Evolutionary conservation across 805 yeast genomes (phyloP).

Genomic region (Teunomyces tritomae): DNA sequence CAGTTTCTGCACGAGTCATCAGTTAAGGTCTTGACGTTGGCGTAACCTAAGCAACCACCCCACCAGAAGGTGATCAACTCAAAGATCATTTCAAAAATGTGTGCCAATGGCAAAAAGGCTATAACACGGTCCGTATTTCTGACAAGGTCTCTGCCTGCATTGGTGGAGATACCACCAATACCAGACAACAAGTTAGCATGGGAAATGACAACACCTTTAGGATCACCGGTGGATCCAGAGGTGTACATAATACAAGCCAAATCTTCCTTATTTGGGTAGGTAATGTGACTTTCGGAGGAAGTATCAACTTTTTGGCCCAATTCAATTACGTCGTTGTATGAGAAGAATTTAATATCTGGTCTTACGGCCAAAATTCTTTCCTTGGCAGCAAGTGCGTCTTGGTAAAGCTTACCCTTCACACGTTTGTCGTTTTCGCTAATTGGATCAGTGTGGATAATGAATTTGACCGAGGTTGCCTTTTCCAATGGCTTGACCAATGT

Average conservation of each 20-base stretch:
- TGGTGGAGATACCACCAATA: constrained; percentile 73
- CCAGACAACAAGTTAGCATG: constrained; percentile 77
- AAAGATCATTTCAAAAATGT: constrained; percentile 88
- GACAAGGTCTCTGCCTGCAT: constrained; percentile 53
- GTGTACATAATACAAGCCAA: constrained; percentile 81
- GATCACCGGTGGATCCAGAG: constrained; percentile 82
- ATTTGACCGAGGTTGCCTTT: constrained; percentile 58
- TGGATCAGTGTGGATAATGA: constrained; percentile 66
- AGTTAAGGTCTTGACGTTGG: constrained; percentile 85
- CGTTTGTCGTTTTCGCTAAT: constrained; percentile 64
- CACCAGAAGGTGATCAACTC: constrained; percentile 79
- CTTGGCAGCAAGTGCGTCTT: constrained; percentile 55
- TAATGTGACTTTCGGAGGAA: constrained; percentile 11
- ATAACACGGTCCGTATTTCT: constrained; percentile 66
- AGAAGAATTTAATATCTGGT: constrained; percentile 70
- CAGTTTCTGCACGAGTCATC: constrained; percentile 81
- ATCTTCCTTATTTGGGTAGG: constrained; percentile 49
- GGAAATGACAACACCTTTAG: constrained; percentile 76
- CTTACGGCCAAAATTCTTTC: constrained; percentile 60
- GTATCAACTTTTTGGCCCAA: constrained; percentile 45
- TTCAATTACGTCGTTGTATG: constrained; percentile 61
- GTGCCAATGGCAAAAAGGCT: constrained; percentile 93
- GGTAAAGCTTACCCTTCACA: constrained; percentile 56
- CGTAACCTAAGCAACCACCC: constrained; percentile 92
- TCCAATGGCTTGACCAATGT: constrained; percentile 72